Percentiles rank a stretch among this genome's conserved stretches.
Conservation (phyloP, 345 rosid species). For the Bretschneidera sinensis region DNA sequence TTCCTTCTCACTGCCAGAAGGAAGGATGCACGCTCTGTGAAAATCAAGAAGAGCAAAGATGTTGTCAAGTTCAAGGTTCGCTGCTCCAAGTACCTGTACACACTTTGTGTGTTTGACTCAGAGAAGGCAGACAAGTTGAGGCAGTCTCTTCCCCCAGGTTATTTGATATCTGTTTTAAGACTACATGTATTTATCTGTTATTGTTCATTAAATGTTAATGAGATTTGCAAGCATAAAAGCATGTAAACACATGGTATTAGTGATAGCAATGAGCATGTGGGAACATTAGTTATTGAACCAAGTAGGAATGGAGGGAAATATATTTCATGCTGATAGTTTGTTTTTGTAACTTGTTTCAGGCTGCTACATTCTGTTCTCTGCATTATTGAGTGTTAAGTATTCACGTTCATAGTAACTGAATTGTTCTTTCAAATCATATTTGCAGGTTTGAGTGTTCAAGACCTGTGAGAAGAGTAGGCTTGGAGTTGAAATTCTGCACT, state of each 20-base stretch:
- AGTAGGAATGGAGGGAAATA: neutral
- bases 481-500: neutral
- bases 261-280: too few species aligned
- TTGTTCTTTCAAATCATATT: neutral
- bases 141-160: constrained; percentile 98
- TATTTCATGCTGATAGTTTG: neutral
- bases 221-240: neutral
- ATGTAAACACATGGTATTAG: neutral
- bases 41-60: constrained; percentile 79
- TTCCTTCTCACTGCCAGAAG: constrained; percentile 95
- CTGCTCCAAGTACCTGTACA: constrained; percentile 88
- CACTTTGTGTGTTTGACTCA: constrained; percentile 74
- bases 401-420: neutral
- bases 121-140: constrained; percentile 95
- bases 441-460: constrained; percentile 86
- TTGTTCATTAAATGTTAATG: neutral
- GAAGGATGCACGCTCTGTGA: constrained; percentile 89
- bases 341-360: neutral
- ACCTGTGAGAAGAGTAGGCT: constrained; percentile 41
- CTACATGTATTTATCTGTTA: neutral
- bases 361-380: neutral
- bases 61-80: constrained; percentile 92
- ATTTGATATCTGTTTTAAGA: neutral
- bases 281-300: too few species aligned
- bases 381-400: too few species aligned